A percentile compares a stretch with the other conserved stretches of the same genome.
Conservation (phyloP, 73 alveolate species). For the Uronychia binucleata region DNA sequence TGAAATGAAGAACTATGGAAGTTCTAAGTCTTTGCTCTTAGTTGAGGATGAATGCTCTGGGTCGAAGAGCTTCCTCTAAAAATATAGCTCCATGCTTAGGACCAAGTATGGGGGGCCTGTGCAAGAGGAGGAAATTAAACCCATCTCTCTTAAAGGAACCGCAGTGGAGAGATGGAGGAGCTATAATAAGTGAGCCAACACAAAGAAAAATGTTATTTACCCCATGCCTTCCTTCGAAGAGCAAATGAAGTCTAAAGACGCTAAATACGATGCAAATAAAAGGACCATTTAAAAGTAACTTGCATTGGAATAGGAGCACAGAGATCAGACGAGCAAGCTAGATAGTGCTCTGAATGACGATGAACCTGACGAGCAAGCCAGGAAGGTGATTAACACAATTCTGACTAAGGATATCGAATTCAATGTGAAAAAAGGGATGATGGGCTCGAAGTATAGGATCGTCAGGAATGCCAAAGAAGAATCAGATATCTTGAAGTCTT, state of each 20-base stretch:
- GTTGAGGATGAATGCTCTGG: not conserved
- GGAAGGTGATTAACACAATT: not conserved
- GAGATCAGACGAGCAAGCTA: not conserved
- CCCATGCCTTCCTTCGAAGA: not conserved
- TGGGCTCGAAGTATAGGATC: not conserved
- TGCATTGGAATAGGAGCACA: not conserved
- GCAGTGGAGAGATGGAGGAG: not conserved
- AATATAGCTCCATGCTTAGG: not conserved
- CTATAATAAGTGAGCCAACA: not conserved
- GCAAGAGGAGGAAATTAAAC: not conserved
- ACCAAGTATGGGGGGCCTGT: not conserved
- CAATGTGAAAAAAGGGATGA: not conserved
- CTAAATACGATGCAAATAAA: not conserved
- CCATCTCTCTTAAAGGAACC: not conserved
- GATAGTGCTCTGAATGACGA: not conserved
- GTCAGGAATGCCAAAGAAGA: not conserved
- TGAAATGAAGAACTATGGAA: not conserved
- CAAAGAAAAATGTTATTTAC: not conserved
- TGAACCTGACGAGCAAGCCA: not conserved
- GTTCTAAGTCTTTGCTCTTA: too few species aligned
- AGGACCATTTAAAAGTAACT: not conserved
- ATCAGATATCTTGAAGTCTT: not conserved
- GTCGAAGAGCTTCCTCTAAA: not conserved
- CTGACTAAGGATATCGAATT: not conserved
- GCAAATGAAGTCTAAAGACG: not conserved